A percentile compares a stretch with the other conserved stretches of the same genome.
phyloP scores from a whole-genome alignment of 2,329 filamentous ascomycete genomes.

The Aspergillus flavus region DNA sequence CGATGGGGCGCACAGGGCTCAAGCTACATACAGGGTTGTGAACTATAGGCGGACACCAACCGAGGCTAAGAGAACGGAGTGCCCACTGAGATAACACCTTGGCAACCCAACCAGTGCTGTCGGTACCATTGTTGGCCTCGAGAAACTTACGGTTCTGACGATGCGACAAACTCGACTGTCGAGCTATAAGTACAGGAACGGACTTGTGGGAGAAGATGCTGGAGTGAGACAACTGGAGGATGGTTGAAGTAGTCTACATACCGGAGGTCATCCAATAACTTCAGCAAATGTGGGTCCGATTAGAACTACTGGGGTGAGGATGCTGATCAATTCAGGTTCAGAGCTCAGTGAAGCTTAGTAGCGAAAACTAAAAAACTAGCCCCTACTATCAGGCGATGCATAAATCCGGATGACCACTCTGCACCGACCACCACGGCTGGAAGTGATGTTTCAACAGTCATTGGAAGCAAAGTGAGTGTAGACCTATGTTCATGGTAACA shows the following conservation, averaged over 20 bases:
- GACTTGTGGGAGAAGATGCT: background rate
- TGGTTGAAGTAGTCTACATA: background rate
- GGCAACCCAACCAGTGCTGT: background rate
- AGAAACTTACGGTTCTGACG: background rate
- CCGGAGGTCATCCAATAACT: too few species aligned
- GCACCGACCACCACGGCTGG: too few species aligned
- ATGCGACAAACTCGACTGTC: rapidly evolving
- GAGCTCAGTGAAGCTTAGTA: too few species aligned
- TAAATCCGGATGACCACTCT: background rate
- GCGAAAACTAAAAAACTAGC: too few species aligned
- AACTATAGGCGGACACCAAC: background rate
- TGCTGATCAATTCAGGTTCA: too few species aligned
- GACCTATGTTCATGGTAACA: too few species aligned
- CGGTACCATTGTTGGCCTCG: background rate
- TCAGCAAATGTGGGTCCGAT: too few species aligned
- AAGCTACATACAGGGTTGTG: background rate
- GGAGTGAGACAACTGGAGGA: background rate
- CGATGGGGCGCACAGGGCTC: background rate
- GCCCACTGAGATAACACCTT: background rate
- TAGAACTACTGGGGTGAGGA: too few species aligned
- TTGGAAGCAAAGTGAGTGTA: background rate
- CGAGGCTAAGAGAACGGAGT: background rate
- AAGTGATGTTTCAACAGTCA: background rate
- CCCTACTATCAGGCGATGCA: background rate
- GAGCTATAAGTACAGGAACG: background rate